Conservation (phyloP, 2,329 filamentous ascomycete species). For the Cercospora sp. region DNA sequence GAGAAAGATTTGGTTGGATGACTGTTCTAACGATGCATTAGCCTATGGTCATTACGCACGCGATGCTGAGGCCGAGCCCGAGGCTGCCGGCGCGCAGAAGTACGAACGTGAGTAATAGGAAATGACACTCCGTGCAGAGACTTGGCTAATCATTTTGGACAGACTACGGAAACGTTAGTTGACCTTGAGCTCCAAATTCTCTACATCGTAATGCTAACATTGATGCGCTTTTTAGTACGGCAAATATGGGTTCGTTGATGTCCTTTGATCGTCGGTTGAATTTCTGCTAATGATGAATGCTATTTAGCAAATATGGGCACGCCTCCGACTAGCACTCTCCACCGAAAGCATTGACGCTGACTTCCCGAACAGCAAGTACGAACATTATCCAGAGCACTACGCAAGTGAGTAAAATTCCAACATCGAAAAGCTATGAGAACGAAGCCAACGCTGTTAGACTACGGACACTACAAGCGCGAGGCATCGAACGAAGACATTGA, state of each 20-base stretch:
- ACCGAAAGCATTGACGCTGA: too few species aligned
- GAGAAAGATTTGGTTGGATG: not conserved
- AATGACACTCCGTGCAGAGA: not conserved
- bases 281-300: not conserved
- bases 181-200: not conserved
- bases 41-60: slow-evolving; percentile 1
- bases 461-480: slow-evolving; percentile 14
- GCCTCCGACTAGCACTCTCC: too few species aligned
- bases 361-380: too few species aligned
- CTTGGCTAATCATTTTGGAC: not conserved
- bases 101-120: not conserved
- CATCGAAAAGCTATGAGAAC: not conserved
- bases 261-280: not conserved
- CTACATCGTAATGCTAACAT: not conserved
- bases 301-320: not conserved
- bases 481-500: slow-evolving; percentile 4
- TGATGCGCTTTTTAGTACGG: not conserved
- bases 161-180: not conserved
- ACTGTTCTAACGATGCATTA: not conserved
- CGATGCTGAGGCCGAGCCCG: too few species aligned
- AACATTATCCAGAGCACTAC: too few species aligned
- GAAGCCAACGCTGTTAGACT: not conserved
- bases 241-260: not conserved
- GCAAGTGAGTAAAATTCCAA: not conserved
- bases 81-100: too few species aligned